These are phyloP conservation scores for Suillus sp. DNA, from an alignment of 768 basidiomycete genomes.

Conservation along the genomic window DNA sequence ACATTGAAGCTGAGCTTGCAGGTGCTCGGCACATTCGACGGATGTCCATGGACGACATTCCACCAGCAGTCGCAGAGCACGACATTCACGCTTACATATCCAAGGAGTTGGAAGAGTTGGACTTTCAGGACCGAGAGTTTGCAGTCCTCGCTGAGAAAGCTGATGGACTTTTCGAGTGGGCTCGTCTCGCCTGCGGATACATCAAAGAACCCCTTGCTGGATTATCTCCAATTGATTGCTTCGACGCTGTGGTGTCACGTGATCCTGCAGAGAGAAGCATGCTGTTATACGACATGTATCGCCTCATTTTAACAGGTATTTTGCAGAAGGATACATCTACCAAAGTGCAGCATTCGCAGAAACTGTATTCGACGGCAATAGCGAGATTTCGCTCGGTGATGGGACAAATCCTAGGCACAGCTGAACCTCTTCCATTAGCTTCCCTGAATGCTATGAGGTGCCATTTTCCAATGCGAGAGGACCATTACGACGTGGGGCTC, in stretches of 20 bases:
- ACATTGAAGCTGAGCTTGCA: neutral
- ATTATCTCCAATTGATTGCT: neutral
- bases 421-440: constrained; percentile 5
- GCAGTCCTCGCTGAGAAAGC: neutral
- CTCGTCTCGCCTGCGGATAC: constrained; percentile 8
- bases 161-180: constrained; percentile 11
- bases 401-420: constrained; percentile 6
- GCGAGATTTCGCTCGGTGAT: constrained; percentile 8
- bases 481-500: neutral
- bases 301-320: constrained; percentile 4
- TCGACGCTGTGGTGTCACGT: neutral
- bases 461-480: neutral
- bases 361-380: neutral
- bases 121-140: neutral
- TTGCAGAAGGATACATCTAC: neutral
- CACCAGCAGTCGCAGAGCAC: neutral
- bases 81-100: constrained; percentile 2
- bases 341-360: neutral
- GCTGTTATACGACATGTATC: constrained; percentile 9
- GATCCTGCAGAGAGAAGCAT: neutral
- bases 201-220: constrained; percentile 1
- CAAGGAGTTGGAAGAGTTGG: neutral
- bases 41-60: constrained; percentile 2
- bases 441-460: constrained; percentile 6
- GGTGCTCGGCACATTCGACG: neutral